Evolutionary conservation across 2,329 filamentous ascomycete species (phyloP).

Genomic region (Phialophora expanda): DNA sequence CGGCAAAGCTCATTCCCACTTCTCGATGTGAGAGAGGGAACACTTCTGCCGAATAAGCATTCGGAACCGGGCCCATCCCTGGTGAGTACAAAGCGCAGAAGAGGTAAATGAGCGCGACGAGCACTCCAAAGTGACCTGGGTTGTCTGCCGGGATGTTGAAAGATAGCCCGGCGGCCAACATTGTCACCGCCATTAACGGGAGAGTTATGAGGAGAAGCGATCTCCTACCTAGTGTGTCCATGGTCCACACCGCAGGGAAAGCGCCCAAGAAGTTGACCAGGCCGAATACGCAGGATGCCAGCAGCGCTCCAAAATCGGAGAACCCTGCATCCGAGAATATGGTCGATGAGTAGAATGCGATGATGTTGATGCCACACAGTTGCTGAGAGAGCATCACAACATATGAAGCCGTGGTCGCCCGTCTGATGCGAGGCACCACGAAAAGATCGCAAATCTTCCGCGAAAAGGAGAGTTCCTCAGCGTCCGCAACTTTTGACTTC

Average conservation of each 20-base stretch:
- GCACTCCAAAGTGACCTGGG: conserved; percentile 37
- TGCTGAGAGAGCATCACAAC: conserved; percentile 45
- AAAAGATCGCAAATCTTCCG: conserved; percentile 45
- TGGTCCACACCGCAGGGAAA: conserved; percentile 65
- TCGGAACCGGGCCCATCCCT: conserved; percentile 58
- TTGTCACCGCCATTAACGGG: conserved; percentile 58
- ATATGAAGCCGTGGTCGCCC: conserved; percentile 42
- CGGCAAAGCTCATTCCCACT: conserved; percentile 50
- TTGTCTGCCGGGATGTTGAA: conserved; percentile 46
- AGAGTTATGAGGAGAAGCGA: conserved; percentile 63
- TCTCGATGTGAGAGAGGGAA: conserved; percentile 62
- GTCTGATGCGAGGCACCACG: conserved; percentile 43
- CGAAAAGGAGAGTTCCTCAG: conserved; percentile 18
- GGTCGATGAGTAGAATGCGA: conserved; percentile 72
- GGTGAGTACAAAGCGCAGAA: conserved; percentile 46
- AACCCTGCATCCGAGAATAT: conserved; percentile 61
- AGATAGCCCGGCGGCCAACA: conserved; percentile 50
- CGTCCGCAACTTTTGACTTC: conserved; percentile 35
- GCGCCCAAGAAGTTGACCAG: conserved; percentile 69
- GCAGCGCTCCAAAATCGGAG: conserved; percentile 54
- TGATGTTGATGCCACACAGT: conserved; percentile 65
- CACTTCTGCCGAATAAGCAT: conserved; percentile 61
- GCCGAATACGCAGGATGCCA: conserved; percentile 65
- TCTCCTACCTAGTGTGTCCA: conserved; percentile 64
- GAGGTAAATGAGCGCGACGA: conserved; percentile 39